Conservation (phyloP, 2,329 filamentous ascomycete species). For the Juglanconis oblonga region DNA sequence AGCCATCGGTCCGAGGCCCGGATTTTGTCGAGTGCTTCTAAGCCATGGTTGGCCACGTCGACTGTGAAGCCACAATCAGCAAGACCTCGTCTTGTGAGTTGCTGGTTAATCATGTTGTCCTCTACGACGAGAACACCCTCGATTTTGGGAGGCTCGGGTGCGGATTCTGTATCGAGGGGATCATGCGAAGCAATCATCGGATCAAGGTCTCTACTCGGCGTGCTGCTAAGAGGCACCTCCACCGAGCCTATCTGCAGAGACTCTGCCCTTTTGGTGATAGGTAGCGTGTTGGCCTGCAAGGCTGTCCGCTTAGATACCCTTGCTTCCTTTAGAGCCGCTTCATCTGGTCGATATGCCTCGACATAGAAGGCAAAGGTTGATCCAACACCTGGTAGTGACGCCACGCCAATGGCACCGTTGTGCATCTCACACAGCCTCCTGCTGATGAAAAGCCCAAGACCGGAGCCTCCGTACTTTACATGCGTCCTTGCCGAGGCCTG, state of each 20-base stretch:
- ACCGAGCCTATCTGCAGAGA: conserved; percentile 17
- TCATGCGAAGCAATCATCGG: neutral
- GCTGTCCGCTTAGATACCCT: conserved; percentile 34
- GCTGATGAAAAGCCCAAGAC: conserved; percentile 74
- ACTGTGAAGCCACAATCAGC: conserved; percentile 47
- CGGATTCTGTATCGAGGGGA: conserved; percentile 1
- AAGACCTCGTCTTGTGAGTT: conserved; percentile 51
- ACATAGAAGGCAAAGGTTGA: conserved; percentile 76
- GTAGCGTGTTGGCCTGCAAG: conserved; percentile 24
- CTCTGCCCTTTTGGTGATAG: conserved; percentile 18
- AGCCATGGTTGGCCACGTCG: conserved; percentile 48
- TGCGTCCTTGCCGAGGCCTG: conserved; percentile 71
- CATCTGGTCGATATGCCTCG: conserved; percentile 48
- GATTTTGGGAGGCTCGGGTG: conserved; percentile 25
- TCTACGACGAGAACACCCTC: conserved; percentile 54
- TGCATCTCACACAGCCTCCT: conserved; percentile 77
- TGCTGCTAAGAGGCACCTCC: conserved; percentile 17
- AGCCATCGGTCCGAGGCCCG: conserved; percentile 28
- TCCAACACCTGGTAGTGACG: conserved; percentile 65
- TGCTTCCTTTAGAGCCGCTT: conserved; percentile 38
- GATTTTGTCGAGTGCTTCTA: conserved; percentile 35
- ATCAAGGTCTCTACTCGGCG: conserved; percentile 7
- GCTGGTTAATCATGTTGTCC: conserved; percentile 61
- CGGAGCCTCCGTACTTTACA: conserved; percentile 71
- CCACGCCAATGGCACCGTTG: conserved; percentile 75